Conservation (phyloP, 805 yeast genomes). For the Wickerhamomyces rabaulensis region DNA sequence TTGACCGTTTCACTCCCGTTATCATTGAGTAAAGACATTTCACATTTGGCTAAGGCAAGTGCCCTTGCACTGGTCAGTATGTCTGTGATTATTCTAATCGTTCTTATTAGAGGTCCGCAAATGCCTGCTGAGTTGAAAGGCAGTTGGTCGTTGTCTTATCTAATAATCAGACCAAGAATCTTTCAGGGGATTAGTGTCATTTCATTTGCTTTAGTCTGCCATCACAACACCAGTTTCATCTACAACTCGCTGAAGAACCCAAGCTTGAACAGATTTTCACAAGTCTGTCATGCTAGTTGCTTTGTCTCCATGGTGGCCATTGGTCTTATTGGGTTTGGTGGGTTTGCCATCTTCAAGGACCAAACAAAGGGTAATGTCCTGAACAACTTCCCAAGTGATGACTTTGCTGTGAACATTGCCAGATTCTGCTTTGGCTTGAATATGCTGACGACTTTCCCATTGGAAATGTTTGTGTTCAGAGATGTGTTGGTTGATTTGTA, state of each 20-base stretch:
- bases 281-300: conserved; percentile 80
- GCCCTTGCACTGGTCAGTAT: conserved; percentile 83
- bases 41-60: conserved; percentile 80
- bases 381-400: conserved; percentile 79
- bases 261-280: conserved; percentile 67
- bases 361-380: conserved; percentile 81
- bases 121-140: conserved; percentile 45
- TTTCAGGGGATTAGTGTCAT: conserved; percentile 93
- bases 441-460: conserved; percentile 88
- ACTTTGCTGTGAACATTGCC: conserved; percentile 75
- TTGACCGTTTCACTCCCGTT: conserved; percentile 75
- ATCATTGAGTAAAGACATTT: conserved; percentile 73
- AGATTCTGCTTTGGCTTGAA: conserved; percentile 87
- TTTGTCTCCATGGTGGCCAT: conserved; percentile 77
- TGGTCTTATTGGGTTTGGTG: conserved; percentile 71
- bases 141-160: conserved; percentile 34
- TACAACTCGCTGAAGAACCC: conserved; percentile 79
- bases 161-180: conserved; percentile 56
- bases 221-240: conserved; percentile 88
- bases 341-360: conserved; percentile 69
- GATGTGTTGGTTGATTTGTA: conserved; percentile 73
- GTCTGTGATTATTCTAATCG: conserved; percentile 70
- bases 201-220: conserved; percentile 93
- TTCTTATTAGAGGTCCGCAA: conserved; percentile 68
- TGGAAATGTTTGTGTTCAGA: conserved; percentile 85